phyloP scores from a whole-genome alignment of 2,329 filamentous ascomycete species.

The Thielaviopsis populi region DNA sequence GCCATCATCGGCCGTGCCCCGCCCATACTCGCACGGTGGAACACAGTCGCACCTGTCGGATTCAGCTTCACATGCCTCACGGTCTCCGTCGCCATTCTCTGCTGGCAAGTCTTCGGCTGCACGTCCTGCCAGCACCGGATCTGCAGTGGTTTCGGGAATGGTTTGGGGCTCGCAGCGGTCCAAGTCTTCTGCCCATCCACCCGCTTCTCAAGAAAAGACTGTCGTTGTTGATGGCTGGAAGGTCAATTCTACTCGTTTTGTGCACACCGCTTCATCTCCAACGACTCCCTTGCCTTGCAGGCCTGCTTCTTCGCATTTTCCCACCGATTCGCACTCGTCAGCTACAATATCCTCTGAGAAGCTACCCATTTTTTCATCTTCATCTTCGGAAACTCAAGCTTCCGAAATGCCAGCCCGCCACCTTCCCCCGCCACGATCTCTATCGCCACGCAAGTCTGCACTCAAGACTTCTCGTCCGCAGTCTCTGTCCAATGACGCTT shows the following conservation, averaged over 20 bases:
- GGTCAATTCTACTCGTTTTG: conserved; percentile 11
- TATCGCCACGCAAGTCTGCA: conserved; percentile 65
- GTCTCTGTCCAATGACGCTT: not conserved
- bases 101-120: not conserved
- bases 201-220: conserved; percentile 3
- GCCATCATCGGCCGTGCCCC: not conserved
- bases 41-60: not conserved
- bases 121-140: not conserved
- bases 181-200: not conserved
- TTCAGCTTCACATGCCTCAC: conserved; percentile 1
- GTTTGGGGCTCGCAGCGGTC: not conserved
- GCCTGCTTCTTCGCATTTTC: conserved; percentile 27
- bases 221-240: not conserved
- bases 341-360: not conserved
- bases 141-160: not conserved
- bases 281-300: conserved; percentile 18
- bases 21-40: not conserved
- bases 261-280: conserved; percentile 4
- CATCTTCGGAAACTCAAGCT: not conserved
- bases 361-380: not conserved
- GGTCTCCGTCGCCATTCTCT: not conserved
- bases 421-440: conserved; percentile 48
- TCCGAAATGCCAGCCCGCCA: conserved; percentile 14
- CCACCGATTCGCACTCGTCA: not conserved
- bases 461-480: conserved; percentile 34